A percentile compares a stretch with the other conserved stretches of the same genome.
These are phyloP conservation scores for Skeletonema marinoi DNA, from an alignment of 108 stramenopile genomes.

Conservation along the genomic window DNA sequence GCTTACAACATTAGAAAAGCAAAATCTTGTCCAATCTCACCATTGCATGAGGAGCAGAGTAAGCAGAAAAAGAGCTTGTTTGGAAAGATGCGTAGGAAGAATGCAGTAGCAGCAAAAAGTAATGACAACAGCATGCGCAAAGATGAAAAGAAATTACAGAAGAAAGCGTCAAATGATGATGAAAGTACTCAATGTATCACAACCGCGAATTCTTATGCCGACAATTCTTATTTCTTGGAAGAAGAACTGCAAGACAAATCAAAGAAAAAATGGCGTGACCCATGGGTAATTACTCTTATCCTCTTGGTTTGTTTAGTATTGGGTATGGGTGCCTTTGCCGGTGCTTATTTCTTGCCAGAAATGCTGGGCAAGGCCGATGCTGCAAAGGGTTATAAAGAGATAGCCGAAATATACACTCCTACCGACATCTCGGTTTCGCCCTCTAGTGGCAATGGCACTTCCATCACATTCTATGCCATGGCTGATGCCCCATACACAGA, in stretches of 20 bases:
- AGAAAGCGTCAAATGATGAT: background rate
- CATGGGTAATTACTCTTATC: background rate
- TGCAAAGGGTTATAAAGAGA: background rate
- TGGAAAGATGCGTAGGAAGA: background rate
- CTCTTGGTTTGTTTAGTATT: background rate
- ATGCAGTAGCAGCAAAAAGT: background rate
- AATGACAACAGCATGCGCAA: background rate
- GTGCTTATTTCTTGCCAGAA: background rate
- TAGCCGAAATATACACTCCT: background rate
- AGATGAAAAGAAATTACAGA: background rate
- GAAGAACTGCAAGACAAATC: background rate
- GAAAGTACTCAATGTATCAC: background rate
- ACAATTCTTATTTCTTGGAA: background rate
- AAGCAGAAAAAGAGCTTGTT: background rate
- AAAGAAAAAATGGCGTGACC: background rate
- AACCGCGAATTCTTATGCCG: background rate
- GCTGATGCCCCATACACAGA: conserved; percentile 17
- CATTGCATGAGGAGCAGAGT: background rate
- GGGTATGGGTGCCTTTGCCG: background rate
- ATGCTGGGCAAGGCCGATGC: background rate
- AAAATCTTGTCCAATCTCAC: background rate
- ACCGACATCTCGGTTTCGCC: background rate
- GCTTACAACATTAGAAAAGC: background rate
- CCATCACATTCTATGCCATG: conserved; percentile 18
- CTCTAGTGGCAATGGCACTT: background rate